Conservation (phyloP, 176 grass and related monocot species). For the Oryza officinalis region DNA sequence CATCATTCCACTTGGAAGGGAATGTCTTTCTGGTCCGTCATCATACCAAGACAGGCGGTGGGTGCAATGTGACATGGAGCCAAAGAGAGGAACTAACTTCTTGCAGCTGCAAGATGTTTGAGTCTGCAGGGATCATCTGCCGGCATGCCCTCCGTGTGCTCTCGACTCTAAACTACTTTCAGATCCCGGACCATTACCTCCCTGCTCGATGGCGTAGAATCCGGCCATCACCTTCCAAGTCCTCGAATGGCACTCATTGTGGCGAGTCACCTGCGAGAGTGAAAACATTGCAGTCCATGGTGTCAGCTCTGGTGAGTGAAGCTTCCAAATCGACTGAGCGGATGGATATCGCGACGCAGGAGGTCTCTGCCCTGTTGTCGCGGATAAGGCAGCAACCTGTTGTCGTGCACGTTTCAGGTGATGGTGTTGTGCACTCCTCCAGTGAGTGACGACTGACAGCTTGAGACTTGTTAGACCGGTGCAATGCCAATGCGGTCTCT, state of each 20-base stretch:
- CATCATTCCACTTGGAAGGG: constrained; percentile 55
- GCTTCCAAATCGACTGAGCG: constrained; percentile 59
- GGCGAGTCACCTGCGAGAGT: constrained; percentile 35
- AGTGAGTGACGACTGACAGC: neutral
- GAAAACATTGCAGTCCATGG: constrained; percentile 53
- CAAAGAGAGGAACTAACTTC: constrained; percentile 62
- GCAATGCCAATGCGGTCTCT: neutral
- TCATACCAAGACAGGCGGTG: constrained; percentile 39
- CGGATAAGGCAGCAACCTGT: constrained; percentile 51
- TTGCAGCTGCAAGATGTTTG: constrained; percentile 73
- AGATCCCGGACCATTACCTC: constrained; percentile 66
- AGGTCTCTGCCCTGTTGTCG: constrained; percentile 53
- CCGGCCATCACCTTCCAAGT: constrained; percentile 30
- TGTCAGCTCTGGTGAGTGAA: constrained; percentile 51
- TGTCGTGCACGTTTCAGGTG: constrained; percentile 21
- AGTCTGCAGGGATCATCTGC: constrained; percentile 65
- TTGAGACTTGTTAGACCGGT: neutral
- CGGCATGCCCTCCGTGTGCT: constrained; percentile 59
- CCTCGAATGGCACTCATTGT: constrained; percentile 18
- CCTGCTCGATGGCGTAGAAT: constrained; percentile 51
- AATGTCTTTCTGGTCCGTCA: constrained; percentile 60
- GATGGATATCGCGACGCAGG: constrained; percentile 55
- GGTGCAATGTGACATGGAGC: constrained; percentile 51
- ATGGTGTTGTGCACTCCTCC: neutral
- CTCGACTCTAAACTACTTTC: constrained; percentile 53